Conservation (phyloP, 2,329 filamentous ascomycete genomes). For the Aspergillus ruber region DNA sequence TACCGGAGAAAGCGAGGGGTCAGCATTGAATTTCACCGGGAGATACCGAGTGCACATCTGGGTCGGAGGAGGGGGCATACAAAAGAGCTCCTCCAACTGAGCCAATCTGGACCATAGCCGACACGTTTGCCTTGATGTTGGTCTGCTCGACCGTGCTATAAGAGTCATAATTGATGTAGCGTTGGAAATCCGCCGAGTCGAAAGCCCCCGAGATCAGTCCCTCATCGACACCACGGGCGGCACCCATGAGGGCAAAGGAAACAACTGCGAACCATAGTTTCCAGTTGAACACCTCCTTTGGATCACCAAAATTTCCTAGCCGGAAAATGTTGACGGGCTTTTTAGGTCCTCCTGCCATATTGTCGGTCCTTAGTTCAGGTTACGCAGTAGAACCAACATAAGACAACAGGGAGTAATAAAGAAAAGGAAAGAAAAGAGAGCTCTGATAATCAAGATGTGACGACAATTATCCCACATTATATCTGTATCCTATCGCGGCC, state of each 20-base stretch:
- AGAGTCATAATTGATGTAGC: conserved; percentile 51
- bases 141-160: conserved; percentile 51
- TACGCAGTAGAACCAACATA: background rate
- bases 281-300: conserved; percentile 69
- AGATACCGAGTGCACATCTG: background rate
- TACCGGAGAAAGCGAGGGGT: conserved; percentile 16
- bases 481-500: no score
- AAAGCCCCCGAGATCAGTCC: conserved; percentile 69
- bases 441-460: no score
- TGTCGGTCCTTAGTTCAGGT: conserved; percentile 3
- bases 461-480: no score
- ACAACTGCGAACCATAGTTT: conserved; percentile 69
- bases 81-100: conserved; percentile 65
- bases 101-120: conserved; percentile 75
- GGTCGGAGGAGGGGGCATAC: conserved; percentile 22
- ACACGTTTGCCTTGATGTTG: conserved; percentile 69
- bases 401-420: background rate
- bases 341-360: conserved; percentile 40
- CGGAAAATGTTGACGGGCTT: conserved; percentile 50
- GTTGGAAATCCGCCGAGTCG: conserved; percentile 59
- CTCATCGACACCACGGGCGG: conserved; percentile 72
- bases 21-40: background rate
- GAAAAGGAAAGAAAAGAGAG: background rate
- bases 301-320: conserved; percentile 58
- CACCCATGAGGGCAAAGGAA: conserved; percentile 68